Conservation (phyloP, 2,329 filamentous ascomycete species). For the Polychaeton citri region DNA sequence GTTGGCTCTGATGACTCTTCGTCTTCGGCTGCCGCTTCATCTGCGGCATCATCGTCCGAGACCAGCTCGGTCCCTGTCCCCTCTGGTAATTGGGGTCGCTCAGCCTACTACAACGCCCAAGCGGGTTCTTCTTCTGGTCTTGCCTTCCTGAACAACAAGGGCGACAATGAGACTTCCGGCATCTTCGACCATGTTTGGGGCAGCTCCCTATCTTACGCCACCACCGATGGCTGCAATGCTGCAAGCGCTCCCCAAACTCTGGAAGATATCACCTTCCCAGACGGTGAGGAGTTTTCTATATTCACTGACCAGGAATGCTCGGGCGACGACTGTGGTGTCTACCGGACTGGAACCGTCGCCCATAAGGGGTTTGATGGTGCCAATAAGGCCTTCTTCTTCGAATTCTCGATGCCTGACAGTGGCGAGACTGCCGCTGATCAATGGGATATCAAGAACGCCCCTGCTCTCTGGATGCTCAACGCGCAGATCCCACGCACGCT, state of each 20-base stretch:
- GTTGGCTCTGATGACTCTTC: slow-evolving; percentile 1
- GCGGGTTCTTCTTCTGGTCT: slow-evolving; percentile 36
- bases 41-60: slow-evolving; percentile 11
- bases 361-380: slow-evolving; percentile 57
- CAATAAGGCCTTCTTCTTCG: slow-evolving; percentile 59
- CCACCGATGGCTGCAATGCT: slow-evolving; percentile 32
- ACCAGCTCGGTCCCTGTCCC: slow-evolving; percentile 6
- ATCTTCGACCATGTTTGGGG: slow-evolving; percentile 42
- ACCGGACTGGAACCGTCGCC: slow-evolving; percentile 21
- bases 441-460: slow-evolving; percentile 44
- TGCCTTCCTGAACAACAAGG: slow-evolving; percentile 46
- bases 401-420: slow-evolving; percentile 58
- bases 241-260: slow-evolving; percentile 37
- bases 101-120: slow-evolving; percentile 23
- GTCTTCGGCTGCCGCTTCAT: slow-evolving; percentile 5
- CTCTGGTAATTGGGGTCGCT: slow-evolving; percentile 19
- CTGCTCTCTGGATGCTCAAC: slow-evolving; percentile 65
- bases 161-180: slow-evolving; percentile 43
- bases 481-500: slow-evolving; percentile 55
- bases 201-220: slow-evolving; percentile 44
- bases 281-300: slow-evolving; percentile 38
- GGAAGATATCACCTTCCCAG: slow-evolving; percentile 35
- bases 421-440: slow-evolving; percentile 29
- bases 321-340: slow-evolving; percentile 24
- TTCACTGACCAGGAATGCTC: slow-evolving; percentile 38